Base-by-base conservation (phyloP, 2,329 filamentous ascomycete genomes). In the Calycina marina region DNA sequence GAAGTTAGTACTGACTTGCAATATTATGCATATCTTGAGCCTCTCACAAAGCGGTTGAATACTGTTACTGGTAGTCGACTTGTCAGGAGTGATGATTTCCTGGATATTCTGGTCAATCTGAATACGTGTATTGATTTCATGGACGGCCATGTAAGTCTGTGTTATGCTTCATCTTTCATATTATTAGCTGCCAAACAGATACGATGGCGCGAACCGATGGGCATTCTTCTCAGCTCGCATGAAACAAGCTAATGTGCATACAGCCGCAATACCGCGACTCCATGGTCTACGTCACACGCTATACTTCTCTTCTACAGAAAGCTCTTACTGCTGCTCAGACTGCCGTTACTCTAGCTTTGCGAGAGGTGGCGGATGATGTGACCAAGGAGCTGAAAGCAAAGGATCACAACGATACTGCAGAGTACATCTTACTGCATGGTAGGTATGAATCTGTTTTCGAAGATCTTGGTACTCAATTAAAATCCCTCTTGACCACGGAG, bases 61-160 rank as follows among this genome's bases (percentile, higher is more conserved):
- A 86, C 86, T 1, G 86, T 90, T 0, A 85, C 86, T 1, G 86
- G 88, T 13, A 77, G 82, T 30, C 84, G 78, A 36, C 65, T 93
- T 34, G 86, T 94, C 11, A 79, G 86, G 28, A 77, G 78, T 35
- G 75, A 78, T 31, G 79, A 81, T 27, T 94, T 96, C 50, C 75
- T 79, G 2, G 82, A 93, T 32, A 92, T 96, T 65, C 61, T 98
- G 30, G 68, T 72, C 28, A 88, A 84, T 40, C 63, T 98, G 30
- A 86, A 96, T 56, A 74, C 83, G 32, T 98, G 88, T 53, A 72
- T 98, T 44, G 77, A 77, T 17, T 96, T 96, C 51, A 94, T 96
- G 85, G 71, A 81, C 39, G 66, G 72, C 32, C 83, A 94, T 60
- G 80, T 85, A 57, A 53, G 76, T 54, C 22, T 16, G 20, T 31